Evolutionary conservation across 2,329 filamentous ascomycete genomes (phyloP).

Genomic region (Colletotrichum kahawae): DNA sequence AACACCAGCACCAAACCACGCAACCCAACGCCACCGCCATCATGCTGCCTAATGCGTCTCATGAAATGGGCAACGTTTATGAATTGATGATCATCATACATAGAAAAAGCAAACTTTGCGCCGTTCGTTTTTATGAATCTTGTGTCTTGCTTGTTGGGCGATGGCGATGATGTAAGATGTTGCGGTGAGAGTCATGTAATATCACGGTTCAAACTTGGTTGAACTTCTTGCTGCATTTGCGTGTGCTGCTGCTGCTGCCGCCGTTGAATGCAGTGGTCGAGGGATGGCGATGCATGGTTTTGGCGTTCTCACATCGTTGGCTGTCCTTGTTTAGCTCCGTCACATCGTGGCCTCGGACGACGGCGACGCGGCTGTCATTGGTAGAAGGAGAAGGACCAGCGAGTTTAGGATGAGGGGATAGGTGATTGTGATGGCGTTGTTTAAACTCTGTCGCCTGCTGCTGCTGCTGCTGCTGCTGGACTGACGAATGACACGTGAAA

Average conservation of each 20-base stretch:
- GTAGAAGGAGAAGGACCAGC: no score
- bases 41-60: conserved; percentile 18
- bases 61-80: conserved; percentile 19
- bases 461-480: background rate
- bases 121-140: background rate
- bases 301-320: background rate
- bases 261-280: background rate
- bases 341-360: background rate
- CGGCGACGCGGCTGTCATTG: background rate
- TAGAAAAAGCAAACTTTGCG: conserved; percentile 10
- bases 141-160: background rate
- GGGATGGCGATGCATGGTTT: rapidly evolving
- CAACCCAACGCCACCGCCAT: background rate
- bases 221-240: background rate
- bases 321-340: background rate
- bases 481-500: background rate
- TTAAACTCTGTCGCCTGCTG: background rate
- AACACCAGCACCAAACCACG: background rate
- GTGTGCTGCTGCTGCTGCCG: no score
- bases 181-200: background rate
- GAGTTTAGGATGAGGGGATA: background rate
- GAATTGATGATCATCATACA: conserved; percentile 21
- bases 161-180: background rate
- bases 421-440: background rate
- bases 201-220: no score